These are phyloP conservation scores for Penicillium concentricum DNA, from an alignment of 2,329 filamentous ascomycete species.

Conservation along the genomic window DNA sequence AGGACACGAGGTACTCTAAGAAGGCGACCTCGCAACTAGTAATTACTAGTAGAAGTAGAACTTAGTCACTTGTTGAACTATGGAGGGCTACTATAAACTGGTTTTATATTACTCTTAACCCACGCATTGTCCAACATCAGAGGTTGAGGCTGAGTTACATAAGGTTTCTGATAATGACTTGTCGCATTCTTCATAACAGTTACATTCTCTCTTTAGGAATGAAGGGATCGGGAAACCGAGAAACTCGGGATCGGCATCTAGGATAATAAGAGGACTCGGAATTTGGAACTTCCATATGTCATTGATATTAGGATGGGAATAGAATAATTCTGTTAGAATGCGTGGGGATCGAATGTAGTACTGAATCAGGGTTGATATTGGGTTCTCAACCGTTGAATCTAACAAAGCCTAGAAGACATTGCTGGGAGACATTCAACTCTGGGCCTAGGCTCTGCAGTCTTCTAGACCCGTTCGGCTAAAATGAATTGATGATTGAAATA, in stretches of 20 bases:
- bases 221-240: slow-evolving; percentile 6
- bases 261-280: background rate
- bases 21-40: too few species aligned
- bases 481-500: background rate
- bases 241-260: background rate
- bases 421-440: background rate
- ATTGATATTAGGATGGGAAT: background rate
- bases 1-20: too few species aligned
- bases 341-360: background rate
- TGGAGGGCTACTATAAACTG: too few species aligned
- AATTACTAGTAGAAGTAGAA: too few species aligned
- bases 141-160: too few species aligned
- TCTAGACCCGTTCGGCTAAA: background rate
- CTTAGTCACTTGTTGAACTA: too few species aligned
- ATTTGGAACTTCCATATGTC: background rate
- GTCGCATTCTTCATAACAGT: background rate
- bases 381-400: background rate
- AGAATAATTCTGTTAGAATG: background rate
- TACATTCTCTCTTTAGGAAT: background rate
- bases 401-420: background rate
- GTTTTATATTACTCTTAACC: too few species aligned
- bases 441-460: background rate
- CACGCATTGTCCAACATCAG: too few species aligned
- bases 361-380: background rate
- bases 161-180: background rate